These are phyloP conservation scores for Pinus tabuliformis DNA, from an alignment of 75 land plant species.

Conservation along the genomic window DNA sequence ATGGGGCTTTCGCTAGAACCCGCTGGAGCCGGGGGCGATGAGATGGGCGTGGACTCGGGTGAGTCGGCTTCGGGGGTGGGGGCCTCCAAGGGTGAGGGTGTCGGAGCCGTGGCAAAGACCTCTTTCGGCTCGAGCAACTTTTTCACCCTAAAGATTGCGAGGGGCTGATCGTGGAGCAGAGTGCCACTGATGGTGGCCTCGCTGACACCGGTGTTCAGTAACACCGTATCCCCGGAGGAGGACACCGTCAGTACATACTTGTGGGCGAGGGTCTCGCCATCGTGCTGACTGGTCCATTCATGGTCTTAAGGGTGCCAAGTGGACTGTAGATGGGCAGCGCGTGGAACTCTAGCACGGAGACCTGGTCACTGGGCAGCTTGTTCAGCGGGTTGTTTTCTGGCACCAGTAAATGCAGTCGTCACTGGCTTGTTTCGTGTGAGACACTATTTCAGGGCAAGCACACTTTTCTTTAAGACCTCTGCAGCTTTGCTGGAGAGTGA, in stretches of 20 bases:
- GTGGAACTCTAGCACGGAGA: conserved; percentile 32
- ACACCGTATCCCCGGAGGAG: conserved; percentile 34
- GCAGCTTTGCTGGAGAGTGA: too few relatives aligned
- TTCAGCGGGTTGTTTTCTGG: conserved; percentile 27
- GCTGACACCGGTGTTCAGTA: conserved; percentile 30
- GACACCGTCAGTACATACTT: conserved; percentile 39
- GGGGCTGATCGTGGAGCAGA: conserved; percentile 35
- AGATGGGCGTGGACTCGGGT: neutral
- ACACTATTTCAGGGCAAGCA: too few relatives aligned
- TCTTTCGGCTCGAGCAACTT: conserved; percentile 25
- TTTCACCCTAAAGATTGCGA: conserved; percentile 33
- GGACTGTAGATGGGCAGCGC: conserved; percentile 44
- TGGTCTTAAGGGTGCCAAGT: conserved; percentile 37
- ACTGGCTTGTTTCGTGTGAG: too few relatives aligned
- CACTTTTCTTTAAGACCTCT: too few relatives aligned
- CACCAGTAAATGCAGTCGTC: conserved; percentile 33
- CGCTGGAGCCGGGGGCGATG: conserved; percentile 4
- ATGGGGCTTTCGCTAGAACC: neutral
- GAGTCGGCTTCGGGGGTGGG: conserved; percentile 12
- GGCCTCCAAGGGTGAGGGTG: conserved; percentile 21
- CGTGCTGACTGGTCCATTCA: conserved; percentile 39
- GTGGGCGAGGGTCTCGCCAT: conserved; percentile 29
- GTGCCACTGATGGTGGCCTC: conserved; percentile 41
- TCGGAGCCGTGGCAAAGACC: conserved; percentile 19
- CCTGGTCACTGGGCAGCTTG: conserved; percentile 36